A percentile compares a stretch with the other conserved stretches of the same genome.
Evolutionary conservation across 2,329 filamentous ascomycete genomes (phyloP).

Genomic region (Ilyonectria sp.): DNA sequence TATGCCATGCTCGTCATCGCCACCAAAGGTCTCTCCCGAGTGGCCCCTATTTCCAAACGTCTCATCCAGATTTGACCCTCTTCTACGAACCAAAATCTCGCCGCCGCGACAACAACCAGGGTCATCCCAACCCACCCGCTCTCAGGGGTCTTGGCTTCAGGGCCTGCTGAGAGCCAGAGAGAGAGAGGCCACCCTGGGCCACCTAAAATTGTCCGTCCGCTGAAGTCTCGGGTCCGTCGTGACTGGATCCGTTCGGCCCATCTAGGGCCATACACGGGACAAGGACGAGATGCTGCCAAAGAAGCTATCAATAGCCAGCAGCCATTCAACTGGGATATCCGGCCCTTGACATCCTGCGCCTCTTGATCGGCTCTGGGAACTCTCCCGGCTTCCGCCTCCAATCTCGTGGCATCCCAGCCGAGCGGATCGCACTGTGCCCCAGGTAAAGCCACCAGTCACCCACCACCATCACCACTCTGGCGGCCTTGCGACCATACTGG

Average conservation of each 20-base stretch:
- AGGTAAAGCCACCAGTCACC: slow-evolving; percentile 4
- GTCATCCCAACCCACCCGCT: slow-evolving; percentile 45
- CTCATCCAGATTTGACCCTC: slow-evolving; percentile 43
- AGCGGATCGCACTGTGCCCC: slow-evolving; percentile 36
- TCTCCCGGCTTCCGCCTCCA: slow-evolving; percentile 19
- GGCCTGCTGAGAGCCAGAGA: slow-evolving; percentile 4
- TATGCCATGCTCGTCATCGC: slow-evolving; percentile 28
- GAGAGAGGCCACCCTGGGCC: slow-evolving; percentile 4
- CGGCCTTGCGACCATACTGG: slow-evolving; percentile 1
- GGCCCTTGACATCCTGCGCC: slow-evolving; percentile 8
- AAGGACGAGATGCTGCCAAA: background rate
- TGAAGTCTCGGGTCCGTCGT: slow-evolving; percentile 1
- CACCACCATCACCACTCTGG: slow-evolving; percentile 5
- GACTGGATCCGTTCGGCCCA: background rate
- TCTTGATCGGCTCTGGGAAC: slow-evolving; percentile 19
- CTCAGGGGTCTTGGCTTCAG: slow-evolving; percentile 12
- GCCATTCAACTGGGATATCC: background rate
- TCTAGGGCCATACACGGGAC: background rate
- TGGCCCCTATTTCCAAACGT: slow-evolving; percentile 44
- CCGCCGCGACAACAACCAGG: slow-evolving; percentile 34
- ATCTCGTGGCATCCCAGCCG: slow-evolving; percentile 31
- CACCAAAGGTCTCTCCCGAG: slow-evolving; percentile 12
- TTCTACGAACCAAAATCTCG: slow-evolving; percentile 34
- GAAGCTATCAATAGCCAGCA: background rate
- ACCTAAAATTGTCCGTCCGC: slow-evolving; percentile 7